Percentiles rank a stretch among this genome's conserved stretches.
phyloP scores from a whole-genome alignment of 2,329 filamentous ascomycete genomes.

The Botrytis cinerea region DNA sequence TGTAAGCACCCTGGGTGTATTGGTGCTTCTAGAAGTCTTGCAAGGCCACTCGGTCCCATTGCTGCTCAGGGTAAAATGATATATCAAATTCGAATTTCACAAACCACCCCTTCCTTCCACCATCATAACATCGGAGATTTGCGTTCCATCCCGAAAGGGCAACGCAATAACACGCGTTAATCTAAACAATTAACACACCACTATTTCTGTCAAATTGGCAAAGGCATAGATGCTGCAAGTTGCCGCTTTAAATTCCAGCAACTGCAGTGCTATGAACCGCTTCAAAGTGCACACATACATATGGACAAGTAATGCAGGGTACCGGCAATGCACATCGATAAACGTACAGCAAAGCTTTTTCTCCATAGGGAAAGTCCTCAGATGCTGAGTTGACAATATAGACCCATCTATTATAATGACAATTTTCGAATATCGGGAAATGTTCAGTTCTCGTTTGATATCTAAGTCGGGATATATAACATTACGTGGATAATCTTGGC shows the following conservation, averaged over 20 bases:
- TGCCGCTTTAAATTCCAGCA: background rate
- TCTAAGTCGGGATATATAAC: background rate
- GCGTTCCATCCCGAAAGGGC: background rate
- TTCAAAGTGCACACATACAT: background rate
- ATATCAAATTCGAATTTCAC: background rate
- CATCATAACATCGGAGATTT: background rate
- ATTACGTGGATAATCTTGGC: background rate
- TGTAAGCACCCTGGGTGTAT: background rate
- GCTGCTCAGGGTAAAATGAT: background rate
- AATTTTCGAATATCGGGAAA: background rate
- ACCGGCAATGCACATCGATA: background rate
- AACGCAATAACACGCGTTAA: background rate
- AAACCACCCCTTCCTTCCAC: constrained; percentile 5
- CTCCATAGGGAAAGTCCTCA: background rate
- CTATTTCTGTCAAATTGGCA: background rate
- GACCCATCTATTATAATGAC: background rate
- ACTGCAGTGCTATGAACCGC: background rate
- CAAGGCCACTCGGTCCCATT: background rate
- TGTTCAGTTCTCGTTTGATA: background rate
- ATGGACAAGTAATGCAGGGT: background rate
- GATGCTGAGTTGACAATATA: background rate
- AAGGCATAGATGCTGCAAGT: background rate
- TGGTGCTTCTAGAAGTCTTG: constrained; percentile 5
- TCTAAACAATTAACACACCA: background rate
- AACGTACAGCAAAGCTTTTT: background rate